phyloP scores from a whole-genome alignment of 192 early-diverging fungal species.

The Entomortierella lignicola region DNA sequence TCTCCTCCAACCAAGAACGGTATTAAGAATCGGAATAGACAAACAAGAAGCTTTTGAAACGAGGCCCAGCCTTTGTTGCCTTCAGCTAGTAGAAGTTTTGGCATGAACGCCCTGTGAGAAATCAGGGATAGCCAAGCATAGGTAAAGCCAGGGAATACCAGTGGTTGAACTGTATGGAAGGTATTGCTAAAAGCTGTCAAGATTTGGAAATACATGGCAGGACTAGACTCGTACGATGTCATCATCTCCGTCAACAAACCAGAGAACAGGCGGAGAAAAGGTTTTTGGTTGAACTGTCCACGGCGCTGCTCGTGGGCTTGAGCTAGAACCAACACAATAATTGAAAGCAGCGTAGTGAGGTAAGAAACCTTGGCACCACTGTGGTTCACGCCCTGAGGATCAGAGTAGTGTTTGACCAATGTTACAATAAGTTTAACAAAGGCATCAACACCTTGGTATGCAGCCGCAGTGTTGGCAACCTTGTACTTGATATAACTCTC shows the following conservation, averaged over 20 bases:
- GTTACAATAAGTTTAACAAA: slow-evolving; percentile 90
- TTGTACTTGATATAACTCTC: slow-evolving; percentile 78
- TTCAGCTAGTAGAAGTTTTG: slow-evolving; percentile 81
- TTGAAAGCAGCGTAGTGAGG: slow-evolving; percentile 85
- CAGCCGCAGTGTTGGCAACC: slow-evolving; percentile 55
- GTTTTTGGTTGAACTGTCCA: slow-evolving; percentile 87
- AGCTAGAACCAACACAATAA: slow-evolving; percentile 86
- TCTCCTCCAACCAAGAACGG: slow-evolving; percentile 84
- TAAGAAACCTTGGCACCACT: slow-evolving; percentile 71
- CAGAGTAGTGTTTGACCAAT: slow-evolving; percentile 79
- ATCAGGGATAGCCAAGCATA: slow-evolving; percentile 96
- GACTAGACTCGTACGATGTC: slow-evolving; percentile 69
- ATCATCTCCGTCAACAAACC: slow-evolving; percentile 84
- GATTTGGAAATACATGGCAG: slow-evolving; percentile 79
- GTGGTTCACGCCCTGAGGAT: slow-evolving; percentile 64
- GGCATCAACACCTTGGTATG: slow-evolving; percentile 92
- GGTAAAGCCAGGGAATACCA: slow-evolving; percentile 90
- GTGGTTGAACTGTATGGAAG: slow-evolving; percentile 86
- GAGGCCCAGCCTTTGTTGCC: slow-evolving; percentile 89
- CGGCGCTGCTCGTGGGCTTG: slow-evolving; percentile 85
- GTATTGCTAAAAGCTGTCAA: slow-evolving; percentile 79
- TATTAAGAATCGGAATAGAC: slow-evolving; percentile 87
- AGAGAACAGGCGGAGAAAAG: slow-evolving; percentile 91
- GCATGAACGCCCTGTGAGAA: slow-evolving; percentile 94
- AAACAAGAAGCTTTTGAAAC: slow-evolving; percentile 85